Base-by-base conservation (phyloP, 225 moss, liverwort and hornwort genomes). In the Pseudoscleropodium purum region DNA sequence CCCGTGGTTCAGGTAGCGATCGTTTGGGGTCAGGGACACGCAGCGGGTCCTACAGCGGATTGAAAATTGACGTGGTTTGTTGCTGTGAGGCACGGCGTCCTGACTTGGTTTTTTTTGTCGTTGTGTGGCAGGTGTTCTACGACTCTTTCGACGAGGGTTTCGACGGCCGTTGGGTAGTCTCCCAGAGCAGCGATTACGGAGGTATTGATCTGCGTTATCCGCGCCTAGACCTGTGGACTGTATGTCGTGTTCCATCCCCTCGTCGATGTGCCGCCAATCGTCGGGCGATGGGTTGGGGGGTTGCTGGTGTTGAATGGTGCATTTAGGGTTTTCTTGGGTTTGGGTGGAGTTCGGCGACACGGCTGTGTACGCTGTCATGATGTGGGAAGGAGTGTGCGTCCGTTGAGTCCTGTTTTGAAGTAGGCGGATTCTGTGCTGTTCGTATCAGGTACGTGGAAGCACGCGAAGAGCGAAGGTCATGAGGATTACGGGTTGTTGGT, bases 401-500 rank as follows among this genome's bases (percentile, higher is more conserved):
- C 33, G 12, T 63, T 6, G 86, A 39, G 33, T 61, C 20, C 0
- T 57, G 18, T 73, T 56, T 51, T 67, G 60, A 33, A 69, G 23
- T 16, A 7, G 10, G 18, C 49, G 49, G 5, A 27, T 73, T 78
- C 73, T 14, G 39, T 86, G 77, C 37, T 66, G 43, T 83, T 49
- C 59, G 9, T 84, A 7, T 73, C 94, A 97, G 97, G 99, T 83
- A 90, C 83, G 41, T 99, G 99, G 99, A 96, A 96, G 93, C 95
- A 99, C 67, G 92, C 94, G 74, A 95, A 94, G 89, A 97, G 99
- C 73, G 96, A 93, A 86, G 99, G 97, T 41, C 99, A 99, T 14
- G 96, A 97, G 8, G 99, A 99, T 84, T 95, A 93, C 79, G 99
- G 97, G 57, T 89, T 99, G 82, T 90, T 99, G 89, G 99, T 96